Evolutionary conservation across 129 eudicot genomes (phyloP).

Genomic region (sunflower (Helianthus annuus)): HanXRQr2.0-SUNRISE NC_035446.2:126569491-126569990

Average conservation of each 20-base stretch:
- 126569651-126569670: conserved; percentile 28
- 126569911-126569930: conserved; percentile 5
- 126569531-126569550: conserved; percentile 99
- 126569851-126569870: conserved; percentile 95
- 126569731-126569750: conserved; percentile 74
- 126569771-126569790: conserved; percentile 97
- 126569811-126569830: conserved; percentile 95
- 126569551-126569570: conserved; percentile 88
- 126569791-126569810: conserved; percentile 96
- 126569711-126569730: neutral
- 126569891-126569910: neutral
- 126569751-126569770: conserved; percentile 96
- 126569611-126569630: conserved; percentile 93
- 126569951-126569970: neutral
- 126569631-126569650: conserved; percentile 97
- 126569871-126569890: conserved; percentile 21
- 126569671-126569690: neutral
- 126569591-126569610: conserved; percentile 96
- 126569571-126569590: conserved; percentile 89
- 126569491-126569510: conserved; percentile 79
- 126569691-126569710: neutral
- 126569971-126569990: no score
- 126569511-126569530: conserved; percentile 88
- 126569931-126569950: conserved; percentile 8
- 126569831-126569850: conserved; percentile 88